Evolutionary conservation across 176 grass and related monocot genomes (phyloP).

Genomic region (Triticum aestivum): DNA sequence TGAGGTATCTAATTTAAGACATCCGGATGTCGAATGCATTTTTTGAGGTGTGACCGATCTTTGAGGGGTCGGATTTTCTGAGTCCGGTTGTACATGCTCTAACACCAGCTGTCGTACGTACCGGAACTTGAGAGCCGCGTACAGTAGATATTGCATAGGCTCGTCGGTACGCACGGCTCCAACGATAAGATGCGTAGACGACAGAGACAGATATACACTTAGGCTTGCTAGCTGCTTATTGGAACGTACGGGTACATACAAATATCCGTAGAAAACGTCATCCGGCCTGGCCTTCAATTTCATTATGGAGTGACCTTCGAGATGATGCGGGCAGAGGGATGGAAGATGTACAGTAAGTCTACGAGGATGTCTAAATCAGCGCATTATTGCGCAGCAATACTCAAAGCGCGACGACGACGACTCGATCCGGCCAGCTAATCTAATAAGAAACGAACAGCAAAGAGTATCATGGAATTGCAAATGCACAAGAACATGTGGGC

Average conservation of each 20-base stretch:
- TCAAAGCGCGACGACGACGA: background rate
- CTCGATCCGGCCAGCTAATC: background rate
- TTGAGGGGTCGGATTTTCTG: no score
- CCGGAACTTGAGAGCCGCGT: no score
- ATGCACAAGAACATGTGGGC: background rate
- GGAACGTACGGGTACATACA: background rate
- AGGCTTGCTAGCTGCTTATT: background rate
- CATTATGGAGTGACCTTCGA: background rate
- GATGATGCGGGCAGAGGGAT: background rate
- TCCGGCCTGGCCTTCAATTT: background rate
- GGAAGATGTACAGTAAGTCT: background rate
- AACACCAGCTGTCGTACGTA: no score
- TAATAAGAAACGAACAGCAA: background rate
- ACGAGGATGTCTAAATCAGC: constrained; percentile 25
- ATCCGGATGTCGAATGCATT: no score
- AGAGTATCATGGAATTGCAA: no score
- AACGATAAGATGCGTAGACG: background rate
- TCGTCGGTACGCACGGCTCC: no score
- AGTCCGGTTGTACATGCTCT: no score
- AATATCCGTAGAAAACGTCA: background rate
- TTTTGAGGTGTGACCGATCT: no score
- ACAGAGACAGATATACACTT: background rate
- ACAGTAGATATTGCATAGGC: no score
- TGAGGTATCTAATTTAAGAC: no score
- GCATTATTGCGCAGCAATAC: constrained; percentile 13